Conservation (phyloP, 768 basidiomycete genomes). For the Hydnomerulius pinastri region DNA sequence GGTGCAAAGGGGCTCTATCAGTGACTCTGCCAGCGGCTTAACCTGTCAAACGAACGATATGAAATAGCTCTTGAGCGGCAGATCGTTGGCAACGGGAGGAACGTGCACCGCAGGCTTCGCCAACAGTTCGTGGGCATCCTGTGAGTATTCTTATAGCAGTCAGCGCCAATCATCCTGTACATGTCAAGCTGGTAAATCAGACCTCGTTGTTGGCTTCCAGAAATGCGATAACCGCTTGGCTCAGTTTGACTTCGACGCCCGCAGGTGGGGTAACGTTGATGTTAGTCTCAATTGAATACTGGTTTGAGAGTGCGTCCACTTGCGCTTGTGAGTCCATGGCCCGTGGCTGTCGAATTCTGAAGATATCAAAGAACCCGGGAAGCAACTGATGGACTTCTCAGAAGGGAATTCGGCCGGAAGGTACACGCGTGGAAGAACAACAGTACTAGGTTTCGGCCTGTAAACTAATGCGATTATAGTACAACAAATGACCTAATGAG, state of each 20-base stretch:
- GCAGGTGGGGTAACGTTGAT: constrained; percentile 22
- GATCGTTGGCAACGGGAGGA: constrained; percentile 39
- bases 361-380: constrained; percentile 5
- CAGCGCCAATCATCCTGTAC: not conserved
- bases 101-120: constrained; percentile 36
- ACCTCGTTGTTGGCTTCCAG: constrained; percentile 36
- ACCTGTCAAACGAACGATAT: constrained; percentile 40
- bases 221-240: constrained; percentile 39
- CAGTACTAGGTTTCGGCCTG: not conserved
- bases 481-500: not conserved
- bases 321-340: not conserved
- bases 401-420: no score
- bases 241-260: constrained; percentile 29
- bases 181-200: no score
- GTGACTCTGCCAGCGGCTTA: not conserved
- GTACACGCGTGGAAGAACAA: no score
- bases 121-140: constrained; percentile 34
- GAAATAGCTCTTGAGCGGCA: constrained; percentile 57
- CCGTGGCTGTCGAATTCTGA: no score
- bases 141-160: constrained; percentile 5
- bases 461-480: not conserved
- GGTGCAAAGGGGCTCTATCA: not conserved
- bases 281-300: constrained; percentile 8
- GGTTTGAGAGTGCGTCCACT: not conserved
- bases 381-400: no score